Conservation (phyloP, 179 eudicot species). For the Vitellaria paradoxa region DNA sequence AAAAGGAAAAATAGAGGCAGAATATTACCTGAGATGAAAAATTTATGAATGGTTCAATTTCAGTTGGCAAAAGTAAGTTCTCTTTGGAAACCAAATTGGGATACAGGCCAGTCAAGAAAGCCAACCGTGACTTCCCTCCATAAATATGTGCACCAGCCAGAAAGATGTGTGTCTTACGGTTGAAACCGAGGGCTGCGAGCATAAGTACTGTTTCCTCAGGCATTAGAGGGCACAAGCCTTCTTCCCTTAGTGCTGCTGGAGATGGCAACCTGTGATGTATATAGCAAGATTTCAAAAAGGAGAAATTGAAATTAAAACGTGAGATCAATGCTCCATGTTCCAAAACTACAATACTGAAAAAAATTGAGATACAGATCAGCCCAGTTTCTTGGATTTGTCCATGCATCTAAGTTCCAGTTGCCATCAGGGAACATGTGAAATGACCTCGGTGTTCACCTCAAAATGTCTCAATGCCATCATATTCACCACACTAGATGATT, state of each 20-base stretch:
- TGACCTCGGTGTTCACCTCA: no score
- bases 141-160: slow-evolving; percentile 95
- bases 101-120: slow-evolving; percentile 71
- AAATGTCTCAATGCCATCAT: background rate
- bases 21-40: slow-evolving; percentile 88
- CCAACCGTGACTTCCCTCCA: slow-evolving; percentile 84
- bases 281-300: background rate
- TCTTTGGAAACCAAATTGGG: slow-evolving; percentile 96
- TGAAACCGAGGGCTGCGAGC: slow-evolving; percentile 96
- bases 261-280: slow-evolving; percentile 70
- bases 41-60: slow-evolving; percentile 83
- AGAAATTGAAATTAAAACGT: slow-evolving; percentile 6
- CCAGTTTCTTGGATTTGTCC: background rate
- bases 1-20: background rate
- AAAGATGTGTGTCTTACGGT: slow-evolving; percentile 71
- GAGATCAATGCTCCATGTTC: slow-evolving; percentile 11
- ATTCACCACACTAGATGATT: background rate
- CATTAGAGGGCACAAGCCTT: slow-evolving; percentile 91
- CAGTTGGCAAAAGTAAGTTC: slow-evolving; percentile 71
- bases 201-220: slow-evolving; percentile 98
- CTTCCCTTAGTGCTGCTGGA: slow-evolving; percentile 63
- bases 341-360: background rate
- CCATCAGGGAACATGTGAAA: background rate
- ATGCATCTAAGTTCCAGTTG: background rate
- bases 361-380: background rate